Evolutionary conservation across 2,329 filamentous ascomycete genomes (phyloP).

Genomic region (Colletotrichum theobromicola): DNA sequence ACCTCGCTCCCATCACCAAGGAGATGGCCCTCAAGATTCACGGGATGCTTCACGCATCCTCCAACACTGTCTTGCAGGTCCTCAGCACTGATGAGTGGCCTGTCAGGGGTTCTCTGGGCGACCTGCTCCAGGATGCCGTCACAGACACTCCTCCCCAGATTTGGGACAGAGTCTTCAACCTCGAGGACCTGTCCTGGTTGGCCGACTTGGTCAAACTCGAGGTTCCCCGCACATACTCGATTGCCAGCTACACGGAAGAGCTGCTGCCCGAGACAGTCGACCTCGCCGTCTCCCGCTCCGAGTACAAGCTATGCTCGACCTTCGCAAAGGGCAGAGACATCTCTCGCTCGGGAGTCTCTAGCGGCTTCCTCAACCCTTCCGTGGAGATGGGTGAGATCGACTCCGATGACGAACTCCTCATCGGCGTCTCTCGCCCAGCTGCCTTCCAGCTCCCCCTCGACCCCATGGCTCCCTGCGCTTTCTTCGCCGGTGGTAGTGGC

Average conservation of each 20-base stretch:
- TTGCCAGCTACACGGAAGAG: slow-evolving; percentile 55
- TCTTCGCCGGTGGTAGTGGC: slow-evolving; percentile 59
- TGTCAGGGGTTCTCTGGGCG: slow-evolving; percentile 53
- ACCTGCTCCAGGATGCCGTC: slow-evolving; percentile 53
- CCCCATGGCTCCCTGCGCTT: slow-evolving; percentile 53
- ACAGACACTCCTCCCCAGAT: slow-evolving; percentile 51
- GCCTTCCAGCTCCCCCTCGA: slow-evolving; percentile 58
- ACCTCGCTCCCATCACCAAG: slow-evolving; percentile 57
- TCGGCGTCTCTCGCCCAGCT: slow-evolving; percentile 56
- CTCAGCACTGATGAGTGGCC: slow-evolving; percentile 57
- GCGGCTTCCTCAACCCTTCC: slow-evolving; percentile 57
- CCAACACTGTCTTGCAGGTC: slow-evolving; percentile 52
- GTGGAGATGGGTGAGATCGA: slow-evolving; percentile 40
- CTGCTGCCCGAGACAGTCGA: slow-evolving; percentile 56
- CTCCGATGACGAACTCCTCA: slow-evolving; percentile 52
- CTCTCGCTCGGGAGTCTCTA: slow-evolving; percentile 51
- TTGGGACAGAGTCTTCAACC: slow-evolving; percentile 56
- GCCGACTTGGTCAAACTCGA: slow-evolving; percentile 51
- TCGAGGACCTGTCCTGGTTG: slow-evolving; percentile 51
- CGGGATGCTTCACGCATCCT: slow-evolving; percentile 52
- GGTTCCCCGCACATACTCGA: slow-evolving; percentile 58
- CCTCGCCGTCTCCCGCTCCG: slow-evolving; percentile 55
- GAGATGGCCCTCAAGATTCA: slow-evolving; percentile 54
- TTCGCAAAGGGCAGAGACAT: slow-evolving; percentile 38
- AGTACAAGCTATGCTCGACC: slow-evolving; percentile 52